These are phyloP conservation scores for Paraurostyla sp. DNA, from an alignment of 73 alveolate species.

Conservation along the genomic window DNA sequence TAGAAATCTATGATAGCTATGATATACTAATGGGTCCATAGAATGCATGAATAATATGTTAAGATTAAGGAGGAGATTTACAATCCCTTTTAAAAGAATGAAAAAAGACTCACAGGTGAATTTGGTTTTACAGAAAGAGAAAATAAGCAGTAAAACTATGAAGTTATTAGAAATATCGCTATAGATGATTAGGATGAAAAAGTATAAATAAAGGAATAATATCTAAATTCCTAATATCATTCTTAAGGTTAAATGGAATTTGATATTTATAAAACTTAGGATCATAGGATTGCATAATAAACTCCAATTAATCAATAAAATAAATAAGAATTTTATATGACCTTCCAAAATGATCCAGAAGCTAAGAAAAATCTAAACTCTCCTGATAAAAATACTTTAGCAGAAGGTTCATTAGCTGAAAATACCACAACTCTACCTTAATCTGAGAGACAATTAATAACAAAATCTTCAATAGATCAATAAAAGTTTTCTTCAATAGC, in stretches of 20 bases:
- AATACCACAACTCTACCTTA: neutral
- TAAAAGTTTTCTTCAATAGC: neutral
- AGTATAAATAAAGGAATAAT: neutral
- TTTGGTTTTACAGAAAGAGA: neutral
- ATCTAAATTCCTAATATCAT: neutral
- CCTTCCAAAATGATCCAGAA: neutral
- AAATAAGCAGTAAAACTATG: neutral
- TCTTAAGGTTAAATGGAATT: neutral
- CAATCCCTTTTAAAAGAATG: slow-evolving; percentile 9
- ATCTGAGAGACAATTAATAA: neutral
- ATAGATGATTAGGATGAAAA: neutral
- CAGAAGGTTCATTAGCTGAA: slow-evolving; percentile 37
- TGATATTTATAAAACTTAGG: neutral
- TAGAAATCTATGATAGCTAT: slow-evolving; percentile 20
- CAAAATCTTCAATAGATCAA: neutral
- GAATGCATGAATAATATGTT: neutral
- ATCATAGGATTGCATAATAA: too few species aligned
- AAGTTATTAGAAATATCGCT: too few species aligned
- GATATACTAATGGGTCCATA: slow-evolving; percentile 16
- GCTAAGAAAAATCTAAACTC: neutral
- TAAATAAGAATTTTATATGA: neutral
- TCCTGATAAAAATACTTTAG: neutral
- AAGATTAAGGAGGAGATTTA: neutral
- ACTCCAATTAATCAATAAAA: too few species aligned
- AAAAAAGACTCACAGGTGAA: neutral